These are phyloP conservation scores for Castanea crenata DNA, from an alignment of 306 rosid genomes.

Conservation along the genomic window DNA sequence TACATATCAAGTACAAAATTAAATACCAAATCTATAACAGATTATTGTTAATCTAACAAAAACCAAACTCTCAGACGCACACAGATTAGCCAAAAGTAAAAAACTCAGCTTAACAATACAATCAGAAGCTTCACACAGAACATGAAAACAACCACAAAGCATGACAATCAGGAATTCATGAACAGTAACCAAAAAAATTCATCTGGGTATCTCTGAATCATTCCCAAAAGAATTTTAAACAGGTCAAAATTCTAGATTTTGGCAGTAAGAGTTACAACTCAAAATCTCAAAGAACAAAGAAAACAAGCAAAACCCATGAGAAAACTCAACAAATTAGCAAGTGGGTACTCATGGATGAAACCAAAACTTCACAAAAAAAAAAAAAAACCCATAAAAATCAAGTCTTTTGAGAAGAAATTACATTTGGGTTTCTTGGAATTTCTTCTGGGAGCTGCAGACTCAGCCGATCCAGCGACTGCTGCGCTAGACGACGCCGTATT, in stretches of 20 bases:
- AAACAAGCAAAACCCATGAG: not conserved
- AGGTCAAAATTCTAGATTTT: not conserved
- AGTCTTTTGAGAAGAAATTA: conserved; percentile 21
- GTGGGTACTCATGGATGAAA: conserved; percentile 10
- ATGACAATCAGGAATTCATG: not conserved
- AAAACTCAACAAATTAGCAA: not conserved
- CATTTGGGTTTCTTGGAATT: conserved; percentile 91
- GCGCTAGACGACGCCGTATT: conserved; percentile 73
- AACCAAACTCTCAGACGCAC: not conserved
- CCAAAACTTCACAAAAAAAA: not conserved
- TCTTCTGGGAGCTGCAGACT: conserved; percentile 62
- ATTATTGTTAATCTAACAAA: not conserved
- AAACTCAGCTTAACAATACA: not conserved
- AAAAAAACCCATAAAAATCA: conserved; percentile 1
- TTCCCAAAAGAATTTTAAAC: not conserved
- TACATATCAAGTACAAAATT: not conserved
- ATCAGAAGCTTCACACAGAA: not conserved
- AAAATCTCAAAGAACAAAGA: not conserved
- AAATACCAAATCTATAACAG: not conserved
- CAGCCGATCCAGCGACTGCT: conserved; percentile 76
- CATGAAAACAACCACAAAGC: not conserved
- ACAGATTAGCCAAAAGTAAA: not conserved
- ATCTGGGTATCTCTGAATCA: not conserved
- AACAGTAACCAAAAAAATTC: not conserved
- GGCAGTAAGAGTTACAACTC: not conserved